Evolutionary conservation across 768 basidiomycete genomes (phyloP).

Genomic region (Butyriboletus loyo): DNA sequence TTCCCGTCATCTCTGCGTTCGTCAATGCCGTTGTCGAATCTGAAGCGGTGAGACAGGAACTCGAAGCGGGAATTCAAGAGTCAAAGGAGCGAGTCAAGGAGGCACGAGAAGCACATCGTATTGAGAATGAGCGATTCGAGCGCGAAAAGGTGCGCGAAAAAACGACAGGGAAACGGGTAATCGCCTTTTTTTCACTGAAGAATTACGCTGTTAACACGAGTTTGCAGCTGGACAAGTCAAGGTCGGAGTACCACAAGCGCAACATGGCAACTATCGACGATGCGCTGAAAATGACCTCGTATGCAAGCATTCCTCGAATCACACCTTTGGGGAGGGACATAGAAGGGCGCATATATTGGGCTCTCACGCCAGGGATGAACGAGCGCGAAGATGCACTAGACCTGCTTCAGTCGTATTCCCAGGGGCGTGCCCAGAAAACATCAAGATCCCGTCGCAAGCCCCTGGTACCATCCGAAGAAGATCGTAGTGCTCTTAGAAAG

Average conservation of each 20-base stretch:
- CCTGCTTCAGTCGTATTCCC: slow-evolving; percentile 22
- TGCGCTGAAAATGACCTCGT: slow-evolving; percentile 47
- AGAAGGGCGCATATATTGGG: slow-evolving; percentile 68
- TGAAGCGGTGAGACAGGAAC: slow-evolving; percentile 49
- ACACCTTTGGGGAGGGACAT: slow-evolving; percentile 62
- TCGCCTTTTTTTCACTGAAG: neutral
- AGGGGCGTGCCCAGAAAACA: slow-evolving; percentile 30
- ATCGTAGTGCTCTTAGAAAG: slow-evolving; percentile 49
- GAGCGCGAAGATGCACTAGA: slow-evolving; percentile 53
- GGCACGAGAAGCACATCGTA: slow-evolving; percentile 44
- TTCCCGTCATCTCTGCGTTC: slow-evolving; percentile 63
- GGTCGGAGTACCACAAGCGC: slow-evolving; percentile 47
- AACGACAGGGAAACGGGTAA: slow-evolving; percentile 37
- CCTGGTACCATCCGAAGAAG: slow-evolving; percentile 41
- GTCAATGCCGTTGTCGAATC: slow-evolving; percentile 50
- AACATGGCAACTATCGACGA: slow-evolving; percentile 51
- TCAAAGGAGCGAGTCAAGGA: slow-evolving; percentile 52
- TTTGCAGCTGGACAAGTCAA: slow-evolving; percentile 41
- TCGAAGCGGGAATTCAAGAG: slow-evolving; percentile 57
- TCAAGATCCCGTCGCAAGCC: slow-evolving; percentile 39
- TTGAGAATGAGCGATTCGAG: slow-evolving; percentile 32
- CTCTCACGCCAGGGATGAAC: slow-evolving; percentile 53
- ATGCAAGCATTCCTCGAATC: slow-evolving; percentile 51
- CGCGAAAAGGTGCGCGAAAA: slow-evolving; percentile 50
- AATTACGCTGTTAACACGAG: neutral